Percentiles rank a stretch among this genome's conserved stretches.
Conservation (phyloP, 352 stramenopile species). For the Albugo laibachii region DNA sequence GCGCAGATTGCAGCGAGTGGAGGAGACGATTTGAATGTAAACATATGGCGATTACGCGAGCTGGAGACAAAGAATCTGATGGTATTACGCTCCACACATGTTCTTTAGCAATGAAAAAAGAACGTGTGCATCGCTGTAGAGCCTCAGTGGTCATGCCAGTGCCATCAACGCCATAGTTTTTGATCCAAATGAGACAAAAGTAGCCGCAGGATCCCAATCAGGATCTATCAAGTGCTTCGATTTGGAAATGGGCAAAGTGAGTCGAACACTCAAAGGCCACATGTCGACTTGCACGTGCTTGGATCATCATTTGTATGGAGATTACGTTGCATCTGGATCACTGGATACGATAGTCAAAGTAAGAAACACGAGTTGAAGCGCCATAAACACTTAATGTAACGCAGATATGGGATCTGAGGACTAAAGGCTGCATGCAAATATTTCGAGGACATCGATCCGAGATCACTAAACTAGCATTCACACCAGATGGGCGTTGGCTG, state of each 20-base stretch:
- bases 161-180: conserved; percentile 66
- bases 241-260: conserved; percentile 58
- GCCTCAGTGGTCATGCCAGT: conserved; percentile 48
- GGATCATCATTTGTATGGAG: conserved; percentile 71
- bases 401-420: conserved; percentile 60
- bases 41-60: conserved; percentile 72
- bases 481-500: conserved; percentile 62
- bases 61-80: conserved; percentile 80
- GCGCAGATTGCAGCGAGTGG: conserved; percentile 60
- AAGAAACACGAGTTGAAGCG: neutral
- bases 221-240: conserved; percentile 78
- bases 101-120: neutral
- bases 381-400: neutral
- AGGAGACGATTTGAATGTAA: conserved; percentile 61
- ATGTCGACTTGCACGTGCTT: conserved; percentile 64
- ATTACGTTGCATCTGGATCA: conserved; percentile 69
- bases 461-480: conserved; percentile 60
- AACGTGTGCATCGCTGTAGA: conserved; percentile 13
- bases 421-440: conserved; percentile 73
- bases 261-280: conserved; percentile 58
- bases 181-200: conserved; percentile 48
- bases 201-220: conserved; percentile 53
- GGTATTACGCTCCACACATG: conserved; percentile 10
- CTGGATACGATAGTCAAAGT: conserved; percentile 67
- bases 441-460: conserved; percentile 67